Evolutionary conservation across 2,329 filamentous ascomycete genomes (phyloP), one percentile per base, ranked within the genome.

Genomic region (Neofusicoccum cordaticola): DNA sequence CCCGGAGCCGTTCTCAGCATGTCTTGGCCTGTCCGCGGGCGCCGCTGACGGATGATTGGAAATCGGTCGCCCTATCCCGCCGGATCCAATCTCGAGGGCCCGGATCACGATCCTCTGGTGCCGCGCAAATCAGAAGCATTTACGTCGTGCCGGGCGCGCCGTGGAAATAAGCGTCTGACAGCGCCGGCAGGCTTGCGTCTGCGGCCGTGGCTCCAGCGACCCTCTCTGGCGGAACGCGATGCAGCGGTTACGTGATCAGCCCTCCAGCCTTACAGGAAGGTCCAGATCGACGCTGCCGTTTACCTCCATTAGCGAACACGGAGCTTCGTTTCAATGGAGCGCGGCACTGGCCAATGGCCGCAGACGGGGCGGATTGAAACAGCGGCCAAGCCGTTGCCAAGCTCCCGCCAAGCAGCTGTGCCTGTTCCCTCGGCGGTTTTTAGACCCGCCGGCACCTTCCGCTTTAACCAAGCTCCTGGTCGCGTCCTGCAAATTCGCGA

Each of bases 251-350:
- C 42, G 56, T 60, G 56, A 35, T 60, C 7, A 7, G 27, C 22
- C 15, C 15, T 22, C 15, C 56, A 47, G 56, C 56, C 56, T 60
- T 60, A 60, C 44, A 60, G 42, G 41, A 60, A 60, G 56, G 41
- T 60, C 41, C 56, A 45, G 56, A 60, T 60, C 56, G 56, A 37
- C 56, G 42, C 31, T 60, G 42, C 41, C 41, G 47, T 58, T 35
- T 58, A 58, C 47, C 41, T 57, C 41, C 13, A 27, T 60, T 47
- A n/a, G 34, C 56, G 56, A 45, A 22, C 15, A 45, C 56, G 44
- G 27, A 47, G 56, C 42, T 19, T 13, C 17, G 42, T 60, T 60
- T 60, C 56, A 58, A 60, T 45, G 41, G 5, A n/a, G 1, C 17
- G 7, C 56, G 31, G 6, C 15, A 34, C 41, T 15, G 42, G 7